These are phyloP conservation scores for Fusarium tuaranense DNA, from an alignment of 2,329 filamentous ascomycete species.

Conservation along the genomic window DNA sequence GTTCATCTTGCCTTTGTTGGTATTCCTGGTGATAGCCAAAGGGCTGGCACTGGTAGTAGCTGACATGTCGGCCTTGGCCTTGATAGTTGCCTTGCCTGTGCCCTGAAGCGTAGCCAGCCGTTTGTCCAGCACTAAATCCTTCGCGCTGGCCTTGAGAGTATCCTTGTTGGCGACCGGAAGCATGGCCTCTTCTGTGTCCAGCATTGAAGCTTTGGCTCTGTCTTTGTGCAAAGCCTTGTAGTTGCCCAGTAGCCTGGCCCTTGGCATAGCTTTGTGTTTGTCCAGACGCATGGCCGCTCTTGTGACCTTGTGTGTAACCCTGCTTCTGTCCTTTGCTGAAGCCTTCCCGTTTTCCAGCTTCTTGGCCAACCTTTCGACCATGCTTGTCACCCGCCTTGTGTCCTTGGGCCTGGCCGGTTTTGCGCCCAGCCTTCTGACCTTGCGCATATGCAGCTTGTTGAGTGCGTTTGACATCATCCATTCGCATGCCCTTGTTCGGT, in stretches of 20 bases:
- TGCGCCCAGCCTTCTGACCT: not conserved
- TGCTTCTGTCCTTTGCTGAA: not conserved
- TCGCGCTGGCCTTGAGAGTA: not conserved
- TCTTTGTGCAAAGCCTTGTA: too few relatives aligned
- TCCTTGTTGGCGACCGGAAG: not conserved
- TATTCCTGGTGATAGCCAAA: not conserved
- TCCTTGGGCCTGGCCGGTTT: not conserved
- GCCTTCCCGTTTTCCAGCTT: not conserved
- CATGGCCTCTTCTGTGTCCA: not conserved
- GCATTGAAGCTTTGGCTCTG: not conserved
- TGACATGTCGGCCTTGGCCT: not conserved
- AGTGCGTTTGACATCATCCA: conserved; percentile 10
- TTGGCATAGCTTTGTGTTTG: not conserved
- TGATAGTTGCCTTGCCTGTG: conserved; percentile 3
- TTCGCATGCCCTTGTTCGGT: conserved; percentile 22
- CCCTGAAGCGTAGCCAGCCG: not conserved
- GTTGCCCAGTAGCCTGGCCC: not conserved
- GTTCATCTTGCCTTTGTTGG: not conserved
- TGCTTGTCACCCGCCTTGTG: conserved; percentile 3
- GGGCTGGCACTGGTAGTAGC: conserved; percentile 6
- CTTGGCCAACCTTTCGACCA: not conserved
- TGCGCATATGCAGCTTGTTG: conserved; percentile 14
- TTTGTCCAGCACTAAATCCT: not conserved
- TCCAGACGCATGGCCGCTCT: not conserved
- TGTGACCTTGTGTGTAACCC: not conserved